These are phyloP conservation scores for Dioscorea cayenensis DNA, from an alignment of 116 monocot genomes.

Conservation along the genomic window DNA sequence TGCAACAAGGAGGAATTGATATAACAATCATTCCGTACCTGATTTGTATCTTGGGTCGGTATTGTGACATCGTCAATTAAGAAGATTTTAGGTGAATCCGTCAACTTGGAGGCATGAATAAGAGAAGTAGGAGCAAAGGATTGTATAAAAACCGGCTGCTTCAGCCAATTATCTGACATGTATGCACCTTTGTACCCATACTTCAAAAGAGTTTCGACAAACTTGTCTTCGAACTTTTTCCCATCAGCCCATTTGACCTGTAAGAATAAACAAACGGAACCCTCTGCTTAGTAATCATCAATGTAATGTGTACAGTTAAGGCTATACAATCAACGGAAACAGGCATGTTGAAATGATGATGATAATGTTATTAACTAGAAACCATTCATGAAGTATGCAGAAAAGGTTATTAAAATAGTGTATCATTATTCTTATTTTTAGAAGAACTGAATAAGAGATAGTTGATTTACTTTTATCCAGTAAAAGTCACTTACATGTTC, in stretches of 20 bases:
- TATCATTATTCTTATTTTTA: too few species aligned
- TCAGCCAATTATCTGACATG: conserved; percentile 72
- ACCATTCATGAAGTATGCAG: too few species aligned
- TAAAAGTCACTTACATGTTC: conserved; percentile 58
- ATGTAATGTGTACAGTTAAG: neutral
- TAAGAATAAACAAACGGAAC: conserved; percentile 3
- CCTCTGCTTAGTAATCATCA: too few species aligned
- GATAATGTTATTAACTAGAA: too few species aligned
- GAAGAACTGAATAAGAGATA: too few species aligned
- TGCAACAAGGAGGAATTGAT: neutral
- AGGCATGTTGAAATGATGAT: too few species aligned
- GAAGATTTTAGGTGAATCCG: conserved; percentile 54
- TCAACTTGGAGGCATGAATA: conserved; percentile 50
- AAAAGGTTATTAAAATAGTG: too few species aligned
- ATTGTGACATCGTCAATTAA: conserved; percentile 50
- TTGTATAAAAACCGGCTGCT: conserved; percentile 81
- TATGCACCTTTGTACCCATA: conserved; percentile 90
- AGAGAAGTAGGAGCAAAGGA: conserved; percentile 75
- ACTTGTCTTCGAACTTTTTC: conserved; percentile 84
- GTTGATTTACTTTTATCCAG: neutral
- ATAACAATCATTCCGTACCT: conserved; percentile 29
- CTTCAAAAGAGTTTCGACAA: conserved; percentile 68
- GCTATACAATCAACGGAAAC: too few species aligned
- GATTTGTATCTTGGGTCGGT: conserved; percentile 92
- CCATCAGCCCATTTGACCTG: conserved; percentile 88